Percentiles rank a stretch among this genome's conserved stretches.
Evolutionary conservation across 257 asterid genomes (phyloP).

Genomic region (Catharanthus roseus): DNA sequence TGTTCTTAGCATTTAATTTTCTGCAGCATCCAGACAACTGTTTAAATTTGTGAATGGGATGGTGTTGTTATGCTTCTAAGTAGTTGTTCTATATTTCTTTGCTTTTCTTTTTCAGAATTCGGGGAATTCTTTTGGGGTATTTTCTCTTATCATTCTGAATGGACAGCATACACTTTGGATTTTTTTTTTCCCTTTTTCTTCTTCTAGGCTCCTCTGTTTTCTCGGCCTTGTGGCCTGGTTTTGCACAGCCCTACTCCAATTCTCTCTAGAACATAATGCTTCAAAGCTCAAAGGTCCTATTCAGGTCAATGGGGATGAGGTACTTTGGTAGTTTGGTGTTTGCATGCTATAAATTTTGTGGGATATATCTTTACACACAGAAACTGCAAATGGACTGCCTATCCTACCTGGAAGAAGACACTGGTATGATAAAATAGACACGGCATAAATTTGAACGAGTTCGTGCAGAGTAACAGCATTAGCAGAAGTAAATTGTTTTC

Average conservation of each 20-base stretch:
- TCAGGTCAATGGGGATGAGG: not conserved
- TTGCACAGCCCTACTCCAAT: not conserved
- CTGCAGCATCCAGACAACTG: not conserved
- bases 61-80: not conserved
- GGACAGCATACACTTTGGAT: too few species aligned
- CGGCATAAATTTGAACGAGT: not conserved
- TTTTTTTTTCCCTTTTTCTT: too few species aligned
- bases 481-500: not conserved
- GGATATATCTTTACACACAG: not conserved
- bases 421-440: not conserved
- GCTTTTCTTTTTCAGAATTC: too few species aligned
- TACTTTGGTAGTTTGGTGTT: not conserved
- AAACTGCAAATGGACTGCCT: not conserved
- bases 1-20: not conserved
- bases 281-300: not conserved
- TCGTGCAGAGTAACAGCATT: not conserved
- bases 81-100: not conserved
- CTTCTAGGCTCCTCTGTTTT: too few species aligned
- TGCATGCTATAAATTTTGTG: not conserved
- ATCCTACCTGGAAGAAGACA: not conserved
- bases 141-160: too few species aligned
- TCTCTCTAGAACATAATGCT: not conserved
- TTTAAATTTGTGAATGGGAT: not conserved
- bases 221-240: not conserved
- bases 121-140: too few species aligned